A percentile compares a stretch with the other conserved stretches of the same genome.
These are phyloP conservation scores for Globisporangium nagaii DNA, from an alignment of 352 stramenopile genomes.

Conservation along the genomic window DNA sequence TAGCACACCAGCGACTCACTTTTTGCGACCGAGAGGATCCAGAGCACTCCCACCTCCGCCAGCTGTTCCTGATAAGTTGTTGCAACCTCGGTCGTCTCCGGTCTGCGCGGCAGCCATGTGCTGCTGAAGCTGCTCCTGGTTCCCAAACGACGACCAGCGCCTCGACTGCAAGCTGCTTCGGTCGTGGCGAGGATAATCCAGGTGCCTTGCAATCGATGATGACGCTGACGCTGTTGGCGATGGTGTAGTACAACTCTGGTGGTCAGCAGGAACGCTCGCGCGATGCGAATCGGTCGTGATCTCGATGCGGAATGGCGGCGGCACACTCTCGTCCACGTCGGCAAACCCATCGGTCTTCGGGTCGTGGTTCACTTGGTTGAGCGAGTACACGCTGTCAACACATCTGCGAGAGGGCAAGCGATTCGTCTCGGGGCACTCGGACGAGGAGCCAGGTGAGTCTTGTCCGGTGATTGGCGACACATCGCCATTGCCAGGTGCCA, in stretches of 20 bases:
- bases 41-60: not conserved
- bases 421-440: not conserved
- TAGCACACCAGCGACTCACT: conserved; percentile 9
- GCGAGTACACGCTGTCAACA: conserved; percentile 30
- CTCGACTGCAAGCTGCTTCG: conserved; percentile 18
- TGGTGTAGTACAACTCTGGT: not conserved
- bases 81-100: not conserved
- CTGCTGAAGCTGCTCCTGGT: conserved; percentile 27
- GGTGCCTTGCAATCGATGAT: not conserved
- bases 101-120: not conserved
- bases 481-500: not conserved
- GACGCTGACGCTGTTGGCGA: not conserved
- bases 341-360: conserved; percentile 76
- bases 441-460: not conserved
- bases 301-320: conserved; percentile 74
- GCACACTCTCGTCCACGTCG: conserved; percentile 74
- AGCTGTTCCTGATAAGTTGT: not conserved
- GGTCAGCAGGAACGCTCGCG: not conserved
- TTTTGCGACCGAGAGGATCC: conserved; percentile 1
- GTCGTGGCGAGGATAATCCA: not conserved
- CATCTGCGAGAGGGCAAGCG: conserved; percentile 29
- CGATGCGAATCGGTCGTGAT: conserved; percentile 51
- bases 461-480: not conserved
- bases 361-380: conserved; percentile 63
- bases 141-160: conserved; percentile 38